These are phyloP conservation scores for Cyberlindnera xishuangbannaensis DNA, from an alignment of 805 yeast genomes.

Conservation along the genomic window DNA sequence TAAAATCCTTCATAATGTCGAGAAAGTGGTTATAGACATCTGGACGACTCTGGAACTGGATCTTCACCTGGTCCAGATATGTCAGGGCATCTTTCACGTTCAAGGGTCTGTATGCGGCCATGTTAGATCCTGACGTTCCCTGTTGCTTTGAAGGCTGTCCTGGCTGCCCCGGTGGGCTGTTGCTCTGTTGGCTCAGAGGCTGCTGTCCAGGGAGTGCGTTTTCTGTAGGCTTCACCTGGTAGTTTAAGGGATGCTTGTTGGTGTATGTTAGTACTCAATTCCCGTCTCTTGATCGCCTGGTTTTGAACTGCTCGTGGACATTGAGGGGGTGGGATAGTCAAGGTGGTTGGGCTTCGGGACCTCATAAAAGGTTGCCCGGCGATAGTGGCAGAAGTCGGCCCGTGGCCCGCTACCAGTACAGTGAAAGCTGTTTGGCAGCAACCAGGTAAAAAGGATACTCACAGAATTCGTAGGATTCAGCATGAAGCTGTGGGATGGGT, in stretches of 20 bases:
- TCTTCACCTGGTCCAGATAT: conserved; percentile 91
- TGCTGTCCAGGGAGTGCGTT: neutral
- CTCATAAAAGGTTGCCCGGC: no score
- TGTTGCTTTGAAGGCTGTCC: conserved; percentile 1
- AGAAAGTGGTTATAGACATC: conserved; percentile 94
- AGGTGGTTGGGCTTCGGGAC: no score
- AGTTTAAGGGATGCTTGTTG: conserved; percentile 8
- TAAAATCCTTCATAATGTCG: conserved; percentile 98
- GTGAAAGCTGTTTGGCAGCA: no score
- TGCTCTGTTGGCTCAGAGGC: conserved; percentile 10
- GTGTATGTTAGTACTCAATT: conserved; percentile 4
- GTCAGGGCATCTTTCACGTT: conserved; percentile 95
- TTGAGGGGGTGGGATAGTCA: no score
- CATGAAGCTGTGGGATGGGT: conserved; percentile 15
- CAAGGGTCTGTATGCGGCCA: conserved; percentile 58
- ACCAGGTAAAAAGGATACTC: conserved; percentile 1
- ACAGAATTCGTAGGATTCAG: conserved; percentile 15
- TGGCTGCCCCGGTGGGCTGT: conserved; percentile 22
- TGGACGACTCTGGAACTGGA: conserved; percentile 86
- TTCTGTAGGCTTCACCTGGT: conserved; percentile 7
- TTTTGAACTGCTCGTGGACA: no score
- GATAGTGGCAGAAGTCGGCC: neutral
- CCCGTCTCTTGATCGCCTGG: no score
- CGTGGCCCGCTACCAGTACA: no score
- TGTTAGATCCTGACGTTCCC: conserved; percentile 10